Evolutionary conservation across 179 eudicot species (phyloP).

Genomic region (Actinidia chinensis): DNA sequence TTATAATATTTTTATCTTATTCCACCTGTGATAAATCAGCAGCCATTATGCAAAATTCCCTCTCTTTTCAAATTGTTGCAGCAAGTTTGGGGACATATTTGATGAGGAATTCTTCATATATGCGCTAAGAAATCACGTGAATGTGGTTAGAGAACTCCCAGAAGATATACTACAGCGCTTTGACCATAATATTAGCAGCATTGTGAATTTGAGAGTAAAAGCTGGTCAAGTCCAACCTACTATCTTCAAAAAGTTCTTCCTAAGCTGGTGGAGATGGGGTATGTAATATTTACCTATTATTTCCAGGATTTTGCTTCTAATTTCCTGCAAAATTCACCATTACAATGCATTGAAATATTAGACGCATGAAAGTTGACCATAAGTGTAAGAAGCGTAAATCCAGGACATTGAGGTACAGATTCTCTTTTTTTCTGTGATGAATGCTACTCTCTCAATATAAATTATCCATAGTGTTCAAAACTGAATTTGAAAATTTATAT

Average conservation of each 20-base stretch:
- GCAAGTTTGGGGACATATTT: slow-evolving; percentile 91
- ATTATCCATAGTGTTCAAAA: background rate
- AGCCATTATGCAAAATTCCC: background rate
- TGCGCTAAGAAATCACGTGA: slow-evolving; percentile 79
- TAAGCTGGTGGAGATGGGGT: slow-evolving; percentile 72
- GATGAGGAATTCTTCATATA: slow-evolving; percentile 94
- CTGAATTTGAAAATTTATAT: background rate
- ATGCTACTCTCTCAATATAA: background rate
- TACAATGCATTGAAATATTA: background rate
- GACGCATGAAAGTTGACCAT: slow-evolving; percentile 9
- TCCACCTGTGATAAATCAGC: background rate
- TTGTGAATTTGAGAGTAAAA: slow-evolving; percentile 87
- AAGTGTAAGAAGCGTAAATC: background rate
- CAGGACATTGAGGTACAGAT: background rate
- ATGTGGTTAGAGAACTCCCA: slow-evolving; percentile 77
- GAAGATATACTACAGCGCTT: slow-evolving; percentile 67
- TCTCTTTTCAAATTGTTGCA: slow-evolving; percentile 37
- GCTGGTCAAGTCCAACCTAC: slow-evolving; percentile 94
- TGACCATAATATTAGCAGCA: slow-evolving; percentile 89
- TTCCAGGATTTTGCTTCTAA: slow-evolving; percentile 13
- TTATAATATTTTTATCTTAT: slow-evolving; percentile 2
- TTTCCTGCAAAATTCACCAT: background rate
- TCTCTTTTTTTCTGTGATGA: background rate
- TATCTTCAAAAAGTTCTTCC: slow-evolving; percentile 89
- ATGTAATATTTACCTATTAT: slow-evolving; percentile 25